phyloP scores from a whole-genome alignment of 306 rosid genomes.

The Castanea mollissima region DNA sequence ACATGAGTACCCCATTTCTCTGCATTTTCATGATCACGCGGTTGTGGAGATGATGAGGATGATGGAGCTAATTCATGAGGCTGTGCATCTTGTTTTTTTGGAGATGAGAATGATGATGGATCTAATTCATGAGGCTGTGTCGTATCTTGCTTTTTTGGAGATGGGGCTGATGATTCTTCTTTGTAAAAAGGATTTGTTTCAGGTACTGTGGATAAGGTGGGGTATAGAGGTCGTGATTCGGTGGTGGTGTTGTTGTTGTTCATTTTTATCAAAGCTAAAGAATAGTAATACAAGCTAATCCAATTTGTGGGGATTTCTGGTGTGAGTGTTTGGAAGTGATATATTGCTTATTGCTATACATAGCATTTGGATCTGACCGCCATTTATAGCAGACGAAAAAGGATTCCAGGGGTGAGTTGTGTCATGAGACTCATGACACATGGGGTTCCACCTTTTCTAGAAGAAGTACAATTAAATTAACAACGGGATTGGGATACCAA shows the following conservation, averaged over 20 bases:
- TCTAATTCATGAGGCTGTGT: not conserved
- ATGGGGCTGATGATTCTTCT: not conserved
- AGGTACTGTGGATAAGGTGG: slow-evolving; percentile 8
- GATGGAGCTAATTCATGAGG: not conserved
- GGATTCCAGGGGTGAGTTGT: not conserved
- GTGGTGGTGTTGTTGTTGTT: slow-evolving; percentile 14
- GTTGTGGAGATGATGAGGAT: slow-evolving; percentile 1
- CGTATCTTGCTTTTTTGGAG: no score
- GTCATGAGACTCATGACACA: no score
- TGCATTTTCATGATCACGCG: not conserved
- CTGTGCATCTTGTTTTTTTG: not conserved
- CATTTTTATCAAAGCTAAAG: slow-evolving; percentile 10
- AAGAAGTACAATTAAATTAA: not conserved
- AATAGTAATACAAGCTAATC: not conserved
- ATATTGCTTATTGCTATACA: not conserved
- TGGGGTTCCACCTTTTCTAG: not conserved
- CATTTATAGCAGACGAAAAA: not conserved
- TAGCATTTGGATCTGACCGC: not conserved
- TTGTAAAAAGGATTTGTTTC: slow-evolving; percentile 14
- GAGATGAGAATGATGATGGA: not conserved
- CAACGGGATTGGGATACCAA: no score
- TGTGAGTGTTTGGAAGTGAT: not conserved
- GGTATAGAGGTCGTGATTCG: slow-evolving; percentile 19
- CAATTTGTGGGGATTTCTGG: not conserved
- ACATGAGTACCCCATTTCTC: slow-evolving; percentile 41